Evolutionary conservation across 176 grass and related monocot species (phyloP).

Genomic region (Oryza meyeriana): DNA sequence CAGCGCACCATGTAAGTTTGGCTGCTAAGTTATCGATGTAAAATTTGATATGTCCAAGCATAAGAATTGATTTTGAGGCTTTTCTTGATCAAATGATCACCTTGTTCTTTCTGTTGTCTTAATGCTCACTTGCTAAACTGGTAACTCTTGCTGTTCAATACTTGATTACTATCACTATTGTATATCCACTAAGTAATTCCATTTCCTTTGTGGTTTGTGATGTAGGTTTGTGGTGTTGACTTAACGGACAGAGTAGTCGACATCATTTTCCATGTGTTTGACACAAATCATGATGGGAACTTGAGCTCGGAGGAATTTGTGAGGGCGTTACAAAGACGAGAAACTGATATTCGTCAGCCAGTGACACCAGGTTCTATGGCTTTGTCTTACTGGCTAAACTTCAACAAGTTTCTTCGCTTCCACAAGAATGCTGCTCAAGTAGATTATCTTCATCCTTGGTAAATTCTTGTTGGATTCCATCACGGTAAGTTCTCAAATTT

Average conservation of each 20-base stretch:
- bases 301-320: conserved; percentile 81
- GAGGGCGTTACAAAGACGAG: conserved; percentile 69
- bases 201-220: neutral
- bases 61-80: neutral
- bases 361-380: conserved; percentile 33
- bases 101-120: neutral
- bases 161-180: neutral
- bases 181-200: neutral
- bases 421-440: conserved; percentile 31
- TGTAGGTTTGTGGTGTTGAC: conserved; percentile 69
- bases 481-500: neutral
- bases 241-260: conserved; percentile 76
- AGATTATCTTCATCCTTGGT: neutral
- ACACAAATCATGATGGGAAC: conserved; percentile 66
- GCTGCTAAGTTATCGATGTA: neutral
- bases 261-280: conserved; percentile 81
- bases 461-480: conserved; percentile 5
- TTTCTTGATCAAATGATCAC: neutral
- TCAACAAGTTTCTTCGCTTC: conserved; percentile 32
- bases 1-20: conserved; percentile 64
- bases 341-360: conserved; percentile 56
- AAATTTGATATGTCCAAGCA: neutral
- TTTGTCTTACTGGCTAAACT: conserved; percentile 58
- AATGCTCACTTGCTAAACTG: neutral
- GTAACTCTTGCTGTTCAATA: neutral